A percentile compares a stretch with the other conserved stretches of the same genome.
Evolutionary conservation across 2,329 filamentous ascomycete species (phyloP).

Genomic region (Macrophomina tecta): DNA sequence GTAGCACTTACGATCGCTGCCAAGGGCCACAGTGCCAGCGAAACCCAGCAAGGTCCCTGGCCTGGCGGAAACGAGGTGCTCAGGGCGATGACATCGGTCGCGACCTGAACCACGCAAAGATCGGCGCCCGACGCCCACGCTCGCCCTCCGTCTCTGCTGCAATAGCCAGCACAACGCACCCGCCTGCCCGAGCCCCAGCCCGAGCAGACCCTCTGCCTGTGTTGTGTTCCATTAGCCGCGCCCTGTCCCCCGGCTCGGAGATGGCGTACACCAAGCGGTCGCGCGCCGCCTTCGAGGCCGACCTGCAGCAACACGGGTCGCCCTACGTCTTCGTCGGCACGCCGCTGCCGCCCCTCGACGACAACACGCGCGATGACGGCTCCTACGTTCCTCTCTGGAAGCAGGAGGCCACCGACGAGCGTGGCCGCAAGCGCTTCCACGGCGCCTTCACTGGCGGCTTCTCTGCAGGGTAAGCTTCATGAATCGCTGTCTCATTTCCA

Average conservation of each 20-base stretch:
- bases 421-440: slow-evolving; percentile 86
- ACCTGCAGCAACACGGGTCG: slow-evolving; percentile 69
- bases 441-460: slow-evolving; percentile 97
- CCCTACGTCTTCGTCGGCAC: slow-evolving; percentile 84
- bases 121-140: slow-evolving; percentile 13
- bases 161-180: background rate
- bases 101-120: slow-evolving; percentile 21
- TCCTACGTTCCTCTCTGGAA: slow-evolving; percentile 97
- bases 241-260: slow-evolving; percentile 3
- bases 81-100: slow-evolving; percentile 13
- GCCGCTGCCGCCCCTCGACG: slow-evolving; percentile 77
- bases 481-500: background rate
- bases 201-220: slow-evolving; percentile 6
- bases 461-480: slow-evolving; percentile 81
- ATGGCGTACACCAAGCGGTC: slow-evolving; percentile 69
- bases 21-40: slow-evolving; percentile 12
- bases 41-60: slow-evolving; percentile 15
- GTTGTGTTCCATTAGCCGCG: background rate
- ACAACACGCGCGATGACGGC: slow-evolving; percentile 82
- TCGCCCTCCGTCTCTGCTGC: background rate
- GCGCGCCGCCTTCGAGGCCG: slow-evolving; percentile 77
- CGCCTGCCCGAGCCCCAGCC: slow-evolving; percentile 10
- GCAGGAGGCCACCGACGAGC: slow-evolving; percentile 94
- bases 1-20: slow-evolving; percentile 13
- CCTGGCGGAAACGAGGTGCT: slow-evolving; percentile 19